Evolutionary conservation across 805 yeast species (phyloP).

Genomic region (Schwanniomyces sp.): DNA sequence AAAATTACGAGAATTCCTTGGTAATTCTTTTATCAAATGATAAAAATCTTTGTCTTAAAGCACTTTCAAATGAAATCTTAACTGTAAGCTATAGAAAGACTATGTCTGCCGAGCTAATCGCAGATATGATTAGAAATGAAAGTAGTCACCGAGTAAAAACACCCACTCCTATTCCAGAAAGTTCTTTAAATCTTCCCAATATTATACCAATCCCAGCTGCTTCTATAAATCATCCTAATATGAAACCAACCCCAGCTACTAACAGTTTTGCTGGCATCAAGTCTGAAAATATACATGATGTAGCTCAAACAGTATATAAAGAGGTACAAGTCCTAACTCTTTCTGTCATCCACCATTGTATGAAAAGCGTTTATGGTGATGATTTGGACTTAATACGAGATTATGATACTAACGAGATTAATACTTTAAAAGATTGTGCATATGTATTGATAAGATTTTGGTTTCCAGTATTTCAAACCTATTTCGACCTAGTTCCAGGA

Average conservation of each 20-base stretch:
- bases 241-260: too few species aligned
- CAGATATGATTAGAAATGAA: slow-evolving; percentile 39
- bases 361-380: slow-evolving; percentile 57
- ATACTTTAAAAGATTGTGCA: slow-evolving; percentile 43
- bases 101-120: slow-evolving; percentile 47
- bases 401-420: slow-evolving; percentile 38
- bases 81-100: slow-evolving; percentile 56
- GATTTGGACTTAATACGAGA: slow-evolving; percentile 51
- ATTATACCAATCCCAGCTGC: background rate
- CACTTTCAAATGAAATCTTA: slow-evolving; percentile 61
- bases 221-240: background rate
- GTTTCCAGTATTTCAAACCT: slow-evolving; percentile 58
- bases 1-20: slow-evolving; percentile 26
- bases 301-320: background rate
- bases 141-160: slow-evolving; percentile 14
- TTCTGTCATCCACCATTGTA: slow-evolving; percentile 50
- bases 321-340: slow-evolving; percentile 43
- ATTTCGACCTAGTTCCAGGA: slow-evolving; percentile 27
- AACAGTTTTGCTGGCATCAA: background rate
- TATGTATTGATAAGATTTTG: slow-evolving; percentile 45
- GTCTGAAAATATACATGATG: background rate
- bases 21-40: slow-evolving; percentile 79
- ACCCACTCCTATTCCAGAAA: background rate
- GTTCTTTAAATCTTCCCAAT: background rate
- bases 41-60: slow-evolving; percentile 77